Evolutionary conservation across 2,329 filamentous ascomycete genomes (phyloP), one percentile per base, ranked within the genome.

Genomic region (Penicillium rolfsii): DNA sequence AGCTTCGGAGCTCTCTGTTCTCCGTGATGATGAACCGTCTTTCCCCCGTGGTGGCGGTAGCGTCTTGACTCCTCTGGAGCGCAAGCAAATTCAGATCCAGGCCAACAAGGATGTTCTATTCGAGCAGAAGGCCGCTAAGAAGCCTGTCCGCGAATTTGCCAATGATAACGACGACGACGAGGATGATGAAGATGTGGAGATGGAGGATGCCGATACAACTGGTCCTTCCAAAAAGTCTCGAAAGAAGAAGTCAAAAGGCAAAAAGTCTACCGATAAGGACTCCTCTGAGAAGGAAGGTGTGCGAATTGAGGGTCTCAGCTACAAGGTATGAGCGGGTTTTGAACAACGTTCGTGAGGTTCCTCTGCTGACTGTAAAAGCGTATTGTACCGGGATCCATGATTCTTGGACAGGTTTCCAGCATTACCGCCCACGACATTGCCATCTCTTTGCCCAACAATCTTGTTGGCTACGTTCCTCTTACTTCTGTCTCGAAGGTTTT

Each of bases 1-100:
- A 58, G 64, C 71, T 60, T 74, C 74, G 28, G 73, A 77, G 58
- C 71, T 77, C 56, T 72, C 74, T 41, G 76, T 86, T 19, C 74
- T 87, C 68, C 81, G 81, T 57, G 89, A 95, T 67, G 95, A 98
- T 67, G 95, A 97, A 74, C 88, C 89, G 36, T 84, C 94, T 48
- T 99, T 99, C 71, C 94, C 95, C 67, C 87, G 95, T 83, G 95
- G 95, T 58, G 96, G 95, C 46, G 94, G 88, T 56, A 96, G 91
- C 73, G 84, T 97, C 55, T 81, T 99, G 74, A 97, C 95, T 1
- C 93, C 95, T 22, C 82, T 99, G 55, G 95, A 99, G 76, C 91
- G 96, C 74, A 97, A 97, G 80, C 92, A 98, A 78, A 98, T 99
- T 64, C 90, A 95, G 71, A 89, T 96, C 60, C 90, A 98, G 77